Evolutionary conservation across 352 stramenopile species (phyloP).

Genomic region (Lagenidium giganteum): DNA sequence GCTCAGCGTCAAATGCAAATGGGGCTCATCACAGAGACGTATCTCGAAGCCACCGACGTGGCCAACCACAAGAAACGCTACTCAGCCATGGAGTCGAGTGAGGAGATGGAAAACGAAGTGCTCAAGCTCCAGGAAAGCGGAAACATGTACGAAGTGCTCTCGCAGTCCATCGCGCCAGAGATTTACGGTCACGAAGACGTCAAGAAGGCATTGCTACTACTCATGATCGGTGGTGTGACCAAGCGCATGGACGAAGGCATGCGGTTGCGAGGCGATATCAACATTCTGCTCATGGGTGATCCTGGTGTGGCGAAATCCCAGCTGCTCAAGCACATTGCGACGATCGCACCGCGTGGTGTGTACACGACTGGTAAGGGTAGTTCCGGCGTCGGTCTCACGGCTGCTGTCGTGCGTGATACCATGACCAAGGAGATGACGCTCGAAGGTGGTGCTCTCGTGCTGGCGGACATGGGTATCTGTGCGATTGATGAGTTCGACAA

Average conservation of each 20-base stretch:
- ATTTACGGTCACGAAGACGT: conserved; percentile 99
- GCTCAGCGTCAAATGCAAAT: conserved; percentile 95
- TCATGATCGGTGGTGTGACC: conserved; percentile 93
- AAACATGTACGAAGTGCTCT: conserved; percentile 92
- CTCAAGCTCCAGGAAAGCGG: conserved; percentile 57
- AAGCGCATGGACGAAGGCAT: conserved; percentile 92
- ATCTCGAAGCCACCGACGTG: conserved; percentile 94
- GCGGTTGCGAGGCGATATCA: conserved; percentile 97
- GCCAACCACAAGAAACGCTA: conserved; percentile 98
- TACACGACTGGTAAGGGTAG: conserved; percentile 99
- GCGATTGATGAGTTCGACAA: conserved; percentile 99
- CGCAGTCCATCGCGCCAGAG: conserved; percentile 96
- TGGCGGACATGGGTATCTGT: conserved; percentile 98
- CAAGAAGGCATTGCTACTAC: conserved; percentile 98
- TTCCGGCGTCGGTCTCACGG: conserved; percentile 97
- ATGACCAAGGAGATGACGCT: conserved; percentile 93
- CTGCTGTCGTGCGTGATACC: conserved; percentile 95
- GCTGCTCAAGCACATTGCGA: conserved; percentile 98
- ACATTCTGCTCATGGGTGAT: conserved; percentile 98
- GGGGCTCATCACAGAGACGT: conserved; percentile 97
- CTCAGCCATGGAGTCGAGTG: conserved; percentile 87
- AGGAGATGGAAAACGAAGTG: conserved; percentile 79
- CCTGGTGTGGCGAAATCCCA: conserved; percentile 99
- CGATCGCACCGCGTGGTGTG: conserved; percentile 94
- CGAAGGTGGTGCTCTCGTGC: conserved; percentile 94